A percentile compares a stretch with the other conserved stretches of the same genome.
Conservation (phyloP, 331 rosid species). For the Erythrophleum ivorense region DNA sequence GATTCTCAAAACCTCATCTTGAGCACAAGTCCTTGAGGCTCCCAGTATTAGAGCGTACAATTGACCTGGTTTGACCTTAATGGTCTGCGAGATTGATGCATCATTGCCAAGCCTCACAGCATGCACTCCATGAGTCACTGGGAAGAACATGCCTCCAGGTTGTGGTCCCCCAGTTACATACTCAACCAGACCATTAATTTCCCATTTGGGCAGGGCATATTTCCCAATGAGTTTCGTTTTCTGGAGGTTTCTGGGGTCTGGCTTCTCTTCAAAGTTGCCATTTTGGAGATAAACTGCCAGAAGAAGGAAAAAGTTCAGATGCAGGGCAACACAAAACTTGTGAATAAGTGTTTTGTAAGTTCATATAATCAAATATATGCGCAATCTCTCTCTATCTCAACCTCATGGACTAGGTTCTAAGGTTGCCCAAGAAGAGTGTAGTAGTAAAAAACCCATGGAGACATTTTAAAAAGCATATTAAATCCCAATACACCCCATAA, state of each 20-base stretch:
- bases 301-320: conserved; percentile 5
- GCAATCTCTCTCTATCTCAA: conserved; percentile 12
- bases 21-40: conserved; percentile 96
- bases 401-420: conserved; percentile 25
- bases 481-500: conserved; percentile 4
- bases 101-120: conserved; percentile 92
- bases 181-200: conserved; percentile 77
- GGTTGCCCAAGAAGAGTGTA: background rate
- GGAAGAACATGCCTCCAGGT: conserved; percentile 83
- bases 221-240: conserved; percentile 76
- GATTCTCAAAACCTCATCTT: conserved; percentile 88
- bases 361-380: conserved; percentile 32
- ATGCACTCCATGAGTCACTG: conserved; percentile 78
- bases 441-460: background rate
- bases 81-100: conserved; percentile 76
- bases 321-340: background rate
- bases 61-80: conserved; percentile 64
- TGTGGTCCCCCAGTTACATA: conserved; percentile 88
- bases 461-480: conserved; percentile 34
- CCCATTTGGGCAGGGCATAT: conserved; percentile 76
- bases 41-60: conserved; percentile 76
- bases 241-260: conserved; percentile 55
- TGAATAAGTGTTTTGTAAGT: background rate
- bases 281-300: conserved; percentile 71
- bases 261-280: conserved; percentile 88